A percentile compares a stretch with the other conserved stretches of the same genome.
Evolutionary conservation across 2,329 filamentous ascomycete genomes (phyloP).

Genomic region (Pyricularia pennisetigena): DNA sequence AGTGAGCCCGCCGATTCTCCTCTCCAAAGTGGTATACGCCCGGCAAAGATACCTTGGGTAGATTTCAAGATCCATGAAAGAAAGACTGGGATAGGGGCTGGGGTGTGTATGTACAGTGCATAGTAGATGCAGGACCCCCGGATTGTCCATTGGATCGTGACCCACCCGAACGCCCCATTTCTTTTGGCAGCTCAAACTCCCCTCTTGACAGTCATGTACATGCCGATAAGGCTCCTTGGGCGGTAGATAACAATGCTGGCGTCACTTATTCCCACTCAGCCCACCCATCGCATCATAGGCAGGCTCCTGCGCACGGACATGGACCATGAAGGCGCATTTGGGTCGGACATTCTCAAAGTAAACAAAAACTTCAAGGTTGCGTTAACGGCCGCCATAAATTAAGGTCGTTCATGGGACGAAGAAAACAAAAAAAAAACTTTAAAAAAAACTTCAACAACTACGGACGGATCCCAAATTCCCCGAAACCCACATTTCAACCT

Average conservation of each 20-base stretch:
- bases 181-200: background rate
- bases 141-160: background rate
- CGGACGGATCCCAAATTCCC: background rate
- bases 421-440: background rate
- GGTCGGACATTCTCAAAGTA: background rate
- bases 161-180: background rate
- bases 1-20: too few relatives aligned
- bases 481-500: background rate
- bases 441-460: background rate
- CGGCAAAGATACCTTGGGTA: background rate
- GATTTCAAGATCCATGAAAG: background rate
- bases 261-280: background rate
- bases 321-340: background rate
- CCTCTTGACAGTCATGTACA: background rate
- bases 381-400: background rate
- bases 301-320: background rate
- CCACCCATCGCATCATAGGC: background rate
- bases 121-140: background rate
- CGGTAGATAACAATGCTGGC: background rate
- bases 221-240: background rate
- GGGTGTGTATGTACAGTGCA: too few relatives aligned
- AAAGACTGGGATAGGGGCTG: background rate
- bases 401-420: background rate
- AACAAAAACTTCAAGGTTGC: background rate
- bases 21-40: background rate